Percentiles rank a stretch among this genome's conserved stretches.
Evolutionary conservation across 2,329 filamentous ascomycete species (phyloP).

Genomic region (Shiraia sp.): DNA sequence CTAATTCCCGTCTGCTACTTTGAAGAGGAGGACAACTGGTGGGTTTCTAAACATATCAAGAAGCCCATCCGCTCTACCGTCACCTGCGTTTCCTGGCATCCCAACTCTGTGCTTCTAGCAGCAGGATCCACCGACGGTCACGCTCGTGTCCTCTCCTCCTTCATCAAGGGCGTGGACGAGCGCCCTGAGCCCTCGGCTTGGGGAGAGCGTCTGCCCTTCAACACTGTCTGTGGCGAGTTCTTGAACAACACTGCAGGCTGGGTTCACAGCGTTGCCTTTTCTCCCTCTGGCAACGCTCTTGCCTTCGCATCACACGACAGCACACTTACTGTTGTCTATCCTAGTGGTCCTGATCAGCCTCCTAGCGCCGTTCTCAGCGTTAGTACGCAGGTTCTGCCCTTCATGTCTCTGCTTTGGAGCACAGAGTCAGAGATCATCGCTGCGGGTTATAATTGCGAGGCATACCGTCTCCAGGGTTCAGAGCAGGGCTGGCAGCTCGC

Average conservation of each 20-base stretch:
- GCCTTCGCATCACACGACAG: constrained; percentile 95
- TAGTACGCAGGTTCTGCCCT: constrained; percentile 86
- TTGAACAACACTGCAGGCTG: constrained; percentile 95
- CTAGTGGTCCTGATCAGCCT: constrained; percentile 84
- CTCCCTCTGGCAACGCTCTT: constrained; percentile 87
- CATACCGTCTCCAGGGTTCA: constrained; percentile 83
- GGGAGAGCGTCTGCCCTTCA: constrained; percentile 96
- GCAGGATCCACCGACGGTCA: constrained; percentile 98
- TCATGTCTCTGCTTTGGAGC: constrained; percentile 91
- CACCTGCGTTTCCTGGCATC: constrained; percentile 93
- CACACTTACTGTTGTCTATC: constrained; percentile 95
- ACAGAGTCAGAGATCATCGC: constrained; percentile 91
- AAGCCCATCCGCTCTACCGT: constrained; percentile 98
- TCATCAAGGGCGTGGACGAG: constrained; percentile 91
- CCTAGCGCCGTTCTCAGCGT: constrained; percentile 89
- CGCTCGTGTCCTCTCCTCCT: constrained; percentile 89
- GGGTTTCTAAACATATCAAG: constrained; percentile 99
- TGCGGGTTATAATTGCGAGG: constrained; percentile 86
- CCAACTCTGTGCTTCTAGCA: constrained; percentile 92
- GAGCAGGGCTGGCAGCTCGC: constrained; percentile 81
- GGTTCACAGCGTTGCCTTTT: constrained; percentile 93
- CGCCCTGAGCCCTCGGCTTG: constrained; percentile 85
- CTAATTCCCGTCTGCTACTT: constrained; percentile 98
- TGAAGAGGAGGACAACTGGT: constrained; percentile 99
- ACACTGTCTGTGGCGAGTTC: constrained; percentile 96